These are phyloP conservation scores for Fusarium dlaminii DNA, from an alignment of 2,329 filamentous ascomycete species.

Conservation along the genomic window DNA sequence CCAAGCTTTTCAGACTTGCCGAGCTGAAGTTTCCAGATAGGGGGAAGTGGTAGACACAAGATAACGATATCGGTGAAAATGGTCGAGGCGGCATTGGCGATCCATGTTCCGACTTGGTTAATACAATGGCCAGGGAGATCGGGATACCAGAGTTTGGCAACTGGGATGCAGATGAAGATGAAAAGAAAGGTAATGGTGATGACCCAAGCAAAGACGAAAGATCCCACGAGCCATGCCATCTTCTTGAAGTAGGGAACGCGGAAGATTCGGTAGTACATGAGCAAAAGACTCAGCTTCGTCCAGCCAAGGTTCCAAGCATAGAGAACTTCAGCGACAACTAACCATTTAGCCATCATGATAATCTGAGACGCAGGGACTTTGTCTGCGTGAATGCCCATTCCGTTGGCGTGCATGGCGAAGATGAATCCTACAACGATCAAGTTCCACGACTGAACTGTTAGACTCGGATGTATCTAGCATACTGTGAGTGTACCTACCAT, in stretches of 20 bases:
- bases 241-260: conserved; percentile 54
- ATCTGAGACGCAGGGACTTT: conserved; percentile 49
- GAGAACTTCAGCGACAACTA: conserved; percentile 58
- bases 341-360: conserved; percentile 56
- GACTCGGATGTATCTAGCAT: background rate
- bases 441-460: conserved; percentile 50
- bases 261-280: conserved; percentile 65
- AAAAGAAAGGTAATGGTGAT: conserved; percentile 59
- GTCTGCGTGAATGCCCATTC: conserved; percentile 59
- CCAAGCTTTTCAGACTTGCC: conserved; percentile 54
- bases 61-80: conserved; percentile 59
- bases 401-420: conserved; percentile 56
- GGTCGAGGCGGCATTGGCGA: conserved; percentile 59
- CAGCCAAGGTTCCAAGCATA: conserved; percentile 59
- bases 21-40: conserved; percentile 58
- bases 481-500: conserved; percentile 47
- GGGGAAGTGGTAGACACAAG: conserved; percentile 54
- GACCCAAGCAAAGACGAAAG: conserved; percentile 58
- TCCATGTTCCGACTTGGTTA: conserved; percentile 60
- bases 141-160: conserved; percentile 60
- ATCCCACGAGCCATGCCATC: conserved; percentile 52
- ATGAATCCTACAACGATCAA: conserved; percentile 57
- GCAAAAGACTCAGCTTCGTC: conserved; percentile 60
- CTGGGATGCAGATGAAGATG: conserved; percentile 62
- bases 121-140: conserved; percentile 58